Base-by-base conservation (phyloP, 768 basidiomycete genomes). In the Suillus occidentalis region DNA sequence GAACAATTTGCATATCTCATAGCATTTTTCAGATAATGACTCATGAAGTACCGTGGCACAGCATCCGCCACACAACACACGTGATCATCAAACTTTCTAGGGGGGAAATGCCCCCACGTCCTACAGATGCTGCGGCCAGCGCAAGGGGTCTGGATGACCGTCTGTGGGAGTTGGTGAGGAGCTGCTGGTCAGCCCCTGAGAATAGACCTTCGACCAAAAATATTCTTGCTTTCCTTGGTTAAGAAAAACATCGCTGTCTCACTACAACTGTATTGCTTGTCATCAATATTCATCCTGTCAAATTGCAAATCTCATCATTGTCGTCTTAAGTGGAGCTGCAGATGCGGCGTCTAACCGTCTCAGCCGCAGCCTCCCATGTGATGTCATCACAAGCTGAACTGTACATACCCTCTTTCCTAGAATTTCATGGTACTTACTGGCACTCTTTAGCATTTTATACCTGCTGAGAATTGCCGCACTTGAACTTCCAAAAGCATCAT, bases 1-100 rank as follows among this genome's bases (percentile, higher is more conserved):
- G 36, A 42, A 12, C 50, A 16, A 10, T 36, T 37, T 52, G 10
- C 34, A 60, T 61, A n/a, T 59, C 49, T 49, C 63, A 58, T 37
- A 61, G 37, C 56, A 47, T 62, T 31, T 34, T 63, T n/a, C 63
- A 87, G 85, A 68, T 87, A 0, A 70, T 85, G 71, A 86, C 85
- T 0, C 85, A 85, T 65, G 72, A 79, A n/a, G 81, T 81, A 67
- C 86, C 86, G 5, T 87, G 81, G 74, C 67, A 70, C n/a, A 76
- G 80, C 36, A 79, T 87, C 64, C 83, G 78, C 67, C 82, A 82
- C 66, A 82, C 84, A 13, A 81, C 84, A 4, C 80, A 85, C 57
- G 85, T 85, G 25, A 78, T 84, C n/a, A 78, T 82, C 49, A 75
- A 76, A 59, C 78, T 82, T 42, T 75, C 79, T 25, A 63, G 68